Evolutionary conservation across 2,329 filamentous ascomycete genomes (phyloP), one percentile per base, ranked within the genome.

Genomic region (Penicillium sp.): DNA sequence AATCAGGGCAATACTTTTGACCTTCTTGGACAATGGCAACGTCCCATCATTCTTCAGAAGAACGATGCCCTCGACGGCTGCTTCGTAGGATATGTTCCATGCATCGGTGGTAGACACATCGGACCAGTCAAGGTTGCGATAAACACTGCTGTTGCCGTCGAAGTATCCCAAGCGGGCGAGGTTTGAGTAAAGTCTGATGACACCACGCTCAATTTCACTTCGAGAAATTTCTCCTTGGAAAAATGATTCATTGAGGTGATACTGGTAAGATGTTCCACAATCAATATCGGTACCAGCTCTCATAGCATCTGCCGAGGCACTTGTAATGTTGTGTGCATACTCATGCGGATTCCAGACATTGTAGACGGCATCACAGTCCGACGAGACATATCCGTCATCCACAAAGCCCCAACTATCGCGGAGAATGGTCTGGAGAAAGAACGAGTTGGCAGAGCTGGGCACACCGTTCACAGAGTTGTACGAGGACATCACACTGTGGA

Each of bases 401-500:
- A 79, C 82, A 79, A 85, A 90, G 42, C 77, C 79, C 83, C 86
- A 90, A 63, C 85, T 82, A 43, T 87, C 81, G 1, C 87, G 79
- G 2, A 90, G 76, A 14, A 90, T 75, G 0, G 81, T 82, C 58
- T 86, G 78, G 33, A 89, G 76, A 1, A 89, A 77, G 60, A 85
- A 89, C 0, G 77, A 75, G 60, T 83, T 82, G 0, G 85, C 84
- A 61, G 87, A 89, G 2, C 84, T 80, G 0, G 87, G 86, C 0
- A 85, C 78, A 0, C 87, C 87, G 54, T 89, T 88, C 40, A 89
- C 77, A 0, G 84, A 75, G 59, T 89, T 86, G 67, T 86, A 86
- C 0, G 79, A 80, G 62, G 83, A 85, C 84, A 86, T 86, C 59
- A 86, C 75, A 31, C 84, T 85, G 15, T 78, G 77, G 3, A 82